Percentiles rank a stretch among this genome's conserved stretches.
phyloP scores from a whole-genome alignment of 768 basidiomycete species.

The Rhodocollybia butyracea region DNA sequence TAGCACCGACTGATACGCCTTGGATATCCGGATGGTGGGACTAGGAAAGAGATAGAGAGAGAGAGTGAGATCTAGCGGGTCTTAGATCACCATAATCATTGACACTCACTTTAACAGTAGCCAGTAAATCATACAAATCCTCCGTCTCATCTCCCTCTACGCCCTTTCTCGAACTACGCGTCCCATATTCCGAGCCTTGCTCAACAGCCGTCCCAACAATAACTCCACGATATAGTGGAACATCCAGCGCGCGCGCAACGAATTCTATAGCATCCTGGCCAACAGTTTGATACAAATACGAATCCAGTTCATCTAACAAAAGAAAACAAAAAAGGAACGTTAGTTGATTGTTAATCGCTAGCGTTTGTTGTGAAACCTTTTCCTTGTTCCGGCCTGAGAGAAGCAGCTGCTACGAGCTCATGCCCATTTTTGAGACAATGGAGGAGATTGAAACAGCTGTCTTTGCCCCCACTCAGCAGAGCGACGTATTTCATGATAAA shows the following conservation, averaged over 20 bases:
- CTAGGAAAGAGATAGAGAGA: slow-evolving; percentile 33
- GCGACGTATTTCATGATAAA: slow-evolving; percentile 86
- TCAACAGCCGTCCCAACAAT: slow-evolving; percentile 82
- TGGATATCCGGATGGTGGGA: slow-evolving; percentile 72
- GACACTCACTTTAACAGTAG: slow-evolving; percentile 64
- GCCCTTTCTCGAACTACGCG: slow-evolving; percentile 50
- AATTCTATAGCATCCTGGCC: slow-evolving; percentile 91
- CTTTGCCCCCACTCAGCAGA: slow-evolving; percentile 95
- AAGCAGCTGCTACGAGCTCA: slow-evolving; percentile 83
- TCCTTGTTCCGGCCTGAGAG: slow-evolving; percentile 78
- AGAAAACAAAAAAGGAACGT: slow-evolving; percentile 15
- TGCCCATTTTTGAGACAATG: slow-evolving; percentile 89
- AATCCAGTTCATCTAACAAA: slow-evolving; percentile 89
- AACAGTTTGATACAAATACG: slow-evolving; percentile 98
- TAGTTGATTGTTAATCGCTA: slow-evolving; percentile 7
- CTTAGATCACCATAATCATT: slow-evolving; percentile 9
- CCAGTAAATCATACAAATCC: slow-evolving; percentile 76
- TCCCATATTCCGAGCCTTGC: slow-evolving; percentile 84
- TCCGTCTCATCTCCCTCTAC: slow-evolving; percentile 92
- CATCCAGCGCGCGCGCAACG: slow-evolving; percentile 79
- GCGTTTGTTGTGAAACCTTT: slow-evolving; percentile 56
- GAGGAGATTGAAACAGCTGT: slow-evolving; percentile 92
- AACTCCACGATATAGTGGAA: slow-evolving; percentile 80
- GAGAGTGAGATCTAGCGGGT: too few relatives aligned
- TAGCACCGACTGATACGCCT: slow-evolving; percentile 93